Evolutionary conservation across 768 basidiomycete genomes (phyloP).

Genomic region (Mycena amicta): DNA sequence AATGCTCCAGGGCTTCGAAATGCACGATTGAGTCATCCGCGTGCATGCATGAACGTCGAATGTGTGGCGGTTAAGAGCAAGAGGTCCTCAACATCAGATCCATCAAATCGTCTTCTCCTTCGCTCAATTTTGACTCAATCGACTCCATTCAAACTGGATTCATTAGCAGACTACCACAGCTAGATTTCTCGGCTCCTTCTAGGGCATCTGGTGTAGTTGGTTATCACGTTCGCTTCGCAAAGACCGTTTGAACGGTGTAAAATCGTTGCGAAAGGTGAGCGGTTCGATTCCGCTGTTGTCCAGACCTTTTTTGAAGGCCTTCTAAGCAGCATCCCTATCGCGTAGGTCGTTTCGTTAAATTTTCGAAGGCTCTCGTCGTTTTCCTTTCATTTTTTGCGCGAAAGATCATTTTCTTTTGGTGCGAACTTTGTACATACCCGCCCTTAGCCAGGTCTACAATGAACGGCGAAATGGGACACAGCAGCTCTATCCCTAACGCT

Average conservation of each 20-base stretch:
- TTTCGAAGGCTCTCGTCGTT: too few species aligned
- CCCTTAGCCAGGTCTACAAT: too few species aligned
- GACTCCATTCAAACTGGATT: not conserved
- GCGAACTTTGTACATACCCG: too few species aligned
- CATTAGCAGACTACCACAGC: not conserved
- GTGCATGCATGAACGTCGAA: not conserved
- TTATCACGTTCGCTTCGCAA: not conserved
- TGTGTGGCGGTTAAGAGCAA: not conserved
- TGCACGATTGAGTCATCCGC: not conserved
- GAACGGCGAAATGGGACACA: too few species aligned
- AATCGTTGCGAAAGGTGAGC: not conserved
- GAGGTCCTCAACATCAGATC: not conserved
- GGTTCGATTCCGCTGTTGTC: not conserved
- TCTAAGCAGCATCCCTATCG: too few species aligned
- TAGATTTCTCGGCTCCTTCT: too few species aligned
- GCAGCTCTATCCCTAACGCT: too few species aligned
- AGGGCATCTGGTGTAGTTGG: not conserved
- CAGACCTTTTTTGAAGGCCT: not conserved
- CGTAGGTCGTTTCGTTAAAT: too few species aligned
- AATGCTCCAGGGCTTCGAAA: not conserved
- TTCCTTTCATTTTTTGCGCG: too few species aligned
- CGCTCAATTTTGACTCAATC: not conserved
- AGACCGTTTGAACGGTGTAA: not conserved
- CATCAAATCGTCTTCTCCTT: not conserved
- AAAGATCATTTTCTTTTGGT: too few species aligned